These are phyloP conservation scores for Kluyveromyces marxianus DNA, from an alignment of 1,139 yeast species.

Conservation along the genomic window DNA sequence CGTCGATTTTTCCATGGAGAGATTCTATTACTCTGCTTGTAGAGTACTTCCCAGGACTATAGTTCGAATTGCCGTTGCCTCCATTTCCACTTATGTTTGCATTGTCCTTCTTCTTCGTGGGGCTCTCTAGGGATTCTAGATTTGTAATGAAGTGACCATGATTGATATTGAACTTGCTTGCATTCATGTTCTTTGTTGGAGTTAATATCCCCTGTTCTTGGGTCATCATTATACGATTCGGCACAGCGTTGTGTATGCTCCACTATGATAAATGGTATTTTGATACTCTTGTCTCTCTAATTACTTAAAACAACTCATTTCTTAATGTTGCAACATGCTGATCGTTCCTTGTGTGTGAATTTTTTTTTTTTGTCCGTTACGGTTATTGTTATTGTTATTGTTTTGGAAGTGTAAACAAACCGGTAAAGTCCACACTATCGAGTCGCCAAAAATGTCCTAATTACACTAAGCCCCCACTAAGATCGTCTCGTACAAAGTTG, in stretches of 20 bases:
- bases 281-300: too few species aligned
- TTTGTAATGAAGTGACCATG: slow-evolving; percentile 21
- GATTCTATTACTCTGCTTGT: slow-evolving; percentile 51
- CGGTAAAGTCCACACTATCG: too few species aligned
- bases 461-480: too few species aligned
- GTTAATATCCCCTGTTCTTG: slow-evolving; percentile 1
- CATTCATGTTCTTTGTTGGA: not conserved
- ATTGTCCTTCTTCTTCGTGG: slow-evolving; percentile 1
- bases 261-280: not conserved
- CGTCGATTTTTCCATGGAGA: slow-evolving; percentile 49
- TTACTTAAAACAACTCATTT: too few species aligned
- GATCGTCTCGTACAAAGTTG: too few species aligned
- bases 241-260: not conserved
- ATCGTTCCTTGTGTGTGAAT: too few species aligned
- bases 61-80: too few species aligned
- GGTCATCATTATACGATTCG: not conserved
- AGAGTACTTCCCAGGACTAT: slow-evolving; percentile 11
- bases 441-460: too few species aligned
- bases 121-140: slow-evolving; percentile 11
- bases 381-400: too few species aligned
- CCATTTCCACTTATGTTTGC: not conserved
- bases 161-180: slow-evolving; percentile 20
- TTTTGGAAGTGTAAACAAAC: too few species aligned
- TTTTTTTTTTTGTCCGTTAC: too few species aligned
- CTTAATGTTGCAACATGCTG: too few species aligned